Evolutionary conservation across 2,329 filamentous ascomycete species (phyloP).

Genomic region (Hypomyces rosellus): DNA sequence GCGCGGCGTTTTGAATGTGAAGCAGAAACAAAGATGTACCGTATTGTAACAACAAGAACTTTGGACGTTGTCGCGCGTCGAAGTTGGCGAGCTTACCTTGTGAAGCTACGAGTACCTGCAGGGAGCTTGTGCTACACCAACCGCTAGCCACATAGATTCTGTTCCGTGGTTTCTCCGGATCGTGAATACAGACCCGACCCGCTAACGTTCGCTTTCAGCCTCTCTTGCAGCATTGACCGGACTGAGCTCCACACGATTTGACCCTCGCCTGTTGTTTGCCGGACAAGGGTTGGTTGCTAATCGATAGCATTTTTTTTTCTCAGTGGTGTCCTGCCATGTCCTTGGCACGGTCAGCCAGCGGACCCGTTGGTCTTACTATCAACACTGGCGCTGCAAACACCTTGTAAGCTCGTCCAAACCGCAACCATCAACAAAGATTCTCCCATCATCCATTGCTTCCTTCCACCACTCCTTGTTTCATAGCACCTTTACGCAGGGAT

Average conservation of each 20-base stretch:
- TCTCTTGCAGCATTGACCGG: conserved; percentile 1
- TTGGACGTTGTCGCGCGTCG: not conserved
- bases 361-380: conserved; percentile 55
- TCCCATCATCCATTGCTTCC: not conserved
- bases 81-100: not conserved
- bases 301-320: conserved; percentile 7
- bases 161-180: conserved; percentile 8
- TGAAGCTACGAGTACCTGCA: conserved; percentile 2
- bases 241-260: conserved; percentile 11
- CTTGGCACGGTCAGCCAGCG: conserved; percentile 52
- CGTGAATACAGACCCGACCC: conserved; percentile 8
- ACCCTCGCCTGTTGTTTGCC: conserved; percentile 6
- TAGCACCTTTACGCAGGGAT: not conserved
- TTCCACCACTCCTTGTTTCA: not conserved
- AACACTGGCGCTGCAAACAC: conserved; percentile 56
- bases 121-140: conserved; percentile 3
- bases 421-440: not conserved
- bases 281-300: conserved; percentile 7
- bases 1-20: not conserved
- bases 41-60: not conserved
- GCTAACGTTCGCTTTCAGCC: not conserved
- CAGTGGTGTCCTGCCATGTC: conserved; percentile 32
- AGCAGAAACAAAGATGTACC: not conserved
- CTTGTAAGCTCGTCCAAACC: conserved; percentile 24
- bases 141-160: not conserved